Base-by-base conservation (phyloP, 2,329 filamentous ascomycete species). In the Aspergillus oerlinghausenensis region DNA sequence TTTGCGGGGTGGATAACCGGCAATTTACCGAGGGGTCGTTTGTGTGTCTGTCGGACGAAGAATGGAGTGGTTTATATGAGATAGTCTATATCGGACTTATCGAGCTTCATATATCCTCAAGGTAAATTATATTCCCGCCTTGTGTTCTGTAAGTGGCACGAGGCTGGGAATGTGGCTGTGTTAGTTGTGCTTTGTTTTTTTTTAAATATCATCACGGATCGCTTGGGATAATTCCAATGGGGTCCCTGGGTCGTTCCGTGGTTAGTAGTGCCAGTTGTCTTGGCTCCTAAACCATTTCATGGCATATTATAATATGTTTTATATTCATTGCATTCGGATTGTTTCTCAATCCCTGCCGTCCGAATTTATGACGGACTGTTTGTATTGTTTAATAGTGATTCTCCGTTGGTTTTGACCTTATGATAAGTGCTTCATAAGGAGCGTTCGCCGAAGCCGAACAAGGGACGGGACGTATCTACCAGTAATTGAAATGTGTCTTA, bases 1-100 rank as follows among this genome's bases (percentile, higher is more conserved):
- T 29, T 47, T 38, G 54, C 47, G 50, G 51, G 25, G 52, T 10
- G 54, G 49, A 53, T 53, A 53, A 26, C 51, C 40, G 42, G 54
- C 42, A 55, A 51, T 23, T 26, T 47, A 47, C 43, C 43, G 43
- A 47, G 21, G 43, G 21, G 43, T 47, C 21, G 14, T 26, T 25
- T 47, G 43, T 26, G 43, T 25, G 43, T 23, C 23, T 47, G 21
- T 47, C 43, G 9, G 14, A 21, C 11, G 23, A 47, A 17, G 7
- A 38, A 17, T 17, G 5, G 11, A 38, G 14, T 5, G 1, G 32
- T 17, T 7, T 17, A 1, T 38, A 7, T 38, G 14, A 17, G 17
- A 38, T n/a, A 38, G 32, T 14, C 5, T 14, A 14, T 17, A 17
- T 35, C 6, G 32, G 32, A 17, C 2, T 38, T 7, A 17, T 38